Evolutionary conservation across 192 early-diverging fungal species (phyloP), one percentile per base, ranked within the genome.

Genomic region (Gaertneriomyces sp.): DNA sequence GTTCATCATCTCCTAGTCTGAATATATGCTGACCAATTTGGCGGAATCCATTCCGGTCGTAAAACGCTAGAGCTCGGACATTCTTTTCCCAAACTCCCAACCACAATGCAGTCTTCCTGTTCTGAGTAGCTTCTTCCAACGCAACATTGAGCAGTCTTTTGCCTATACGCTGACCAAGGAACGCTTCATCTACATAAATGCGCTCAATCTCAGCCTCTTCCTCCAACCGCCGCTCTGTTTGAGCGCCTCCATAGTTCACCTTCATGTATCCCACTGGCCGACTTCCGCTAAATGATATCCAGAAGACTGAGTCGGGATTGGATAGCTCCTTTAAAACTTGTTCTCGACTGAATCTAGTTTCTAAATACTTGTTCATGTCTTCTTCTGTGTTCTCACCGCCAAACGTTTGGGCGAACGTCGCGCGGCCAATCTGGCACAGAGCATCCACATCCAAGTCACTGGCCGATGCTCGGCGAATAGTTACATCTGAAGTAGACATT

Each of bases 71-170:
- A 19, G 63, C 63, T 14, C 16, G 4, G 5, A 56, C 19, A 45
- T 65, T 65, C 6, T 65, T 9, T 54, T 65, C 63, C 63, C 63
- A 65, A 4, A 65, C 63, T 8, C 63, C 63, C 63, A 65, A 19
- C 63, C 63, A 65, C 5, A 65, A 8, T 4, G 12, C 33, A 41
- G 4, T 65, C 6, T 44, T 41, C 7, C 44, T 45, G n/a, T 14
- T 10, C 5, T 39, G 33, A 38, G 33, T 54, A 16, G 39, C 44
- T 7, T 44, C 6, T 19, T 6, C 53, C 5, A 65, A 12, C 4
- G 17, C 39, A 8, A 45, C 42, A 17, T 33, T 42, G n/a, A 56
- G 39, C 41, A 65, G 53, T 42, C 4, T 11, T 44, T 58, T 56
- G 33, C 63, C 63, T 11, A 65, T 20, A 4, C 63, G 41, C 51